Evolutionary conservation across 73 alveolate genomes (phyloP).

Genomic region (Tetrahymena borealis): DNA sequence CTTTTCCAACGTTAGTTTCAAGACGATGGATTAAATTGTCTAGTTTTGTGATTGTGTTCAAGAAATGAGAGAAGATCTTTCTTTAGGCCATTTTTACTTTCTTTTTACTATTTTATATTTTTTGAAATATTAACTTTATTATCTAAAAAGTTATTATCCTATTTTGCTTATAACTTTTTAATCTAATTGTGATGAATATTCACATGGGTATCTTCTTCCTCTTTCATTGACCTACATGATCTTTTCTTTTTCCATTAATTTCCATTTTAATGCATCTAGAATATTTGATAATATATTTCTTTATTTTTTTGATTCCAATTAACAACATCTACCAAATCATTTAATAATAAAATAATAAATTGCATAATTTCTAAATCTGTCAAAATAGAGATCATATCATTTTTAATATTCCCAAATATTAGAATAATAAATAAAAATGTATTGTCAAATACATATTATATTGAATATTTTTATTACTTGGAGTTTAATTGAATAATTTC

Average conservation of each 20-base stretch:
- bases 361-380: too few relatives aligned
- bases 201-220: neutral
- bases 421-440: too few relatives aligned
- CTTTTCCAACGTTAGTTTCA: neutral
- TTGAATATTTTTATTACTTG: too few relatives aligned
- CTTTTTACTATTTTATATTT: neutral
- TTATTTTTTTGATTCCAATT: too few relatives aligned
- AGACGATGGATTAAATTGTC: constrained; percentile 2
- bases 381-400: too few relatives aligned
- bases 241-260: neutral
- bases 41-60: neutral
- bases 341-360: too few relatives aligned
- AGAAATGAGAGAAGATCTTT: neutral
- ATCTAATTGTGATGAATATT: too few relatives aligned
- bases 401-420: too few relatives aligned
- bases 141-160: neutral
- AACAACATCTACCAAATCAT: too few relatives aligned
- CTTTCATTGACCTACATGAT: neutral
- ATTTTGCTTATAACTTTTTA: neutral
- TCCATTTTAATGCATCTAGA: neutral
- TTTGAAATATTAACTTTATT: neutral
- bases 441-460: too few relatives aligned
- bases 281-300: neutral
- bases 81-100: neutral
- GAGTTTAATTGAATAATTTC: too few relatives aligned